Evolutionary conservation across 305 asterid species (phyloP), one percentile per base, ranked within the genome.

Genomic region (Ajuga reptans): DNA sequence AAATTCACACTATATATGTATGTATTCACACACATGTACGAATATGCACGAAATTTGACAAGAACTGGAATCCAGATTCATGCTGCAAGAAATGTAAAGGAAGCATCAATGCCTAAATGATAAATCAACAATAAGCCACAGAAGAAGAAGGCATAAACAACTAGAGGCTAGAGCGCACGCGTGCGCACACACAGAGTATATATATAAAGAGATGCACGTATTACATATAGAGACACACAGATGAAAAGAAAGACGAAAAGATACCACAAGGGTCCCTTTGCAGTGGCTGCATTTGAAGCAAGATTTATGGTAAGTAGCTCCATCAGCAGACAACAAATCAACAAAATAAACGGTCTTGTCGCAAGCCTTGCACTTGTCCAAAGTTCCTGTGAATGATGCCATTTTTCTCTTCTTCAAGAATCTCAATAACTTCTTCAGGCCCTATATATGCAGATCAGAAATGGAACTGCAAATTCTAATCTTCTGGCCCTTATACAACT

Each of bases 221-320:
- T n/a, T n/a, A n/a, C 15, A 5, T 24, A 39, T 5, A 39, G 41
- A 3, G 10, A 47, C 17, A 50, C 0, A 14, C 50, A 15, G 39
- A 12, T 9, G 33, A 46, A n/a, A n/a, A 5, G 14, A 24, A 67
- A 55, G 24, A 17, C 0, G 17, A 45, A 15, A 43, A 42, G 12
- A 42, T 60, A 92, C 98, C 85, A 87, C 96, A 46, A 92, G 98
- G 71, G 98, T 92, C 16, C 98, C 98, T 84, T 90, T 92, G 91
- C 98, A 92, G 8, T 92, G 96, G 83, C 82, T 84, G 84, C 98
- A 92, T 88, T 88, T 92, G 87, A 92, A 92, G 88, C 98, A 92
- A 0, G 87, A 73, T 68, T 86, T 92, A 69, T 92, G 98, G 64
- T 53, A 92, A 45, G 83, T 92, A 1, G 80, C 76, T 29, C 97